Evolutionary conservation across 305 asterid species (phyloP), one percentile per base, ranked within the genome.

Genomic region (Fraxinus xanthoxyloides): DNA sequence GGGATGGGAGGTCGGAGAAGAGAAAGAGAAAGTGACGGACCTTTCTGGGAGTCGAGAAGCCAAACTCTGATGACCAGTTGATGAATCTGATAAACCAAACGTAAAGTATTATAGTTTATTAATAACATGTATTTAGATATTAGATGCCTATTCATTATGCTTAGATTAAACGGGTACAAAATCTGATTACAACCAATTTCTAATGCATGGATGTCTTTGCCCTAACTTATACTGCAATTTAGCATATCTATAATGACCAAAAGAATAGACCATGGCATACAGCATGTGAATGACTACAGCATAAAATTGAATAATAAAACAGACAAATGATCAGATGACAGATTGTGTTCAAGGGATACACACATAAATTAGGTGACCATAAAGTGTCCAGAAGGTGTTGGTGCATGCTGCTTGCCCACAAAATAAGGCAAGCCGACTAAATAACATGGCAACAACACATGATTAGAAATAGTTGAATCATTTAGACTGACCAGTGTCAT

Each of bases 21-120:
- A 67, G 38, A 67, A 28, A 26, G 36, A 78, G 76, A 72, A 76
- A 73, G 70, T 30, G 77, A 84, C 74, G 82, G 59, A 95, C 98
- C 99, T 95, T 89, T 95, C 99, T 51, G 97, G 99, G 76, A 95
- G 97, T 79, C 99, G 92, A 79, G 99, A 92, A 85, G 91, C 87
- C 91, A 96, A 82, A 86, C 83, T 90, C 86, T 89, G 98, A 85
- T 82, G 90, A 84, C 87, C 85, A 81, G 88, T 77, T 34, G 97
- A 86, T 7, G 91, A 88, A 86, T 91, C 98, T 93, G 92, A 82
- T 56, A 77, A 87, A 85, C 80, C 85, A 86, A 86, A 85, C 30
- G 72, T 35, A 61, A 84, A 70, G 74, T 56, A 72, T 24, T 61
- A 79, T 72, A 35, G 75, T 31, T 61, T 26, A 35, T 19, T 72